These are phyloP conservation scores for Noccaea bulbosa DNA, from an alignment of 345 rosid species.

Conservation along the genomic window DNA sequence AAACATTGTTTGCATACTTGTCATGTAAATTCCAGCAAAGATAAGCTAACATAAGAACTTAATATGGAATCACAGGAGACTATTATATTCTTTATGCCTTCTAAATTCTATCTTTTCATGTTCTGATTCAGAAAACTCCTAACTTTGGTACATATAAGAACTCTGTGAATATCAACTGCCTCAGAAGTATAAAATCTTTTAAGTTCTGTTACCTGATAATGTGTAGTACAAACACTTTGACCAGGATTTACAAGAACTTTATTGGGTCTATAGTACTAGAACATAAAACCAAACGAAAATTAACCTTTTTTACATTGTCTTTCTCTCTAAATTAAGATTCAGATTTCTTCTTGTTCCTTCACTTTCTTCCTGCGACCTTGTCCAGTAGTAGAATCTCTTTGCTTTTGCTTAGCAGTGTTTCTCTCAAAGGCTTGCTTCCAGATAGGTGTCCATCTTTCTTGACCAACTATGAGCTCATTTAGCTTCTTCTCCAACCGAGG, in stretches of 20 bases:
- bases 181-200: background rate
- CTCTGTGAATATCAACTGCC: background rate
- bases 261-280: background rate
- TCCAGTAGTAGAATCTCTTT: background rate
- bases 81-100: background rate
- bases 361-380: background rate
- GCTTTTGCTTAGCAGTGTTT: background rate
- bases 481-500: constrained; percentile 16
- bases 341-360: background rate
- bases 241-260: background rate
- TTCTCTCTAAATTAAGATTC: background rate
- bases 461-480: background rate
- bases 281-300: constrained; percentile 16
- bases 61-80: background rate
- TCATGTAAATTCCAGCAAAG: background rate
- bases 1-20: too few species aligned
- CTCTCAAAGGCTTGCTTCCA: constrained; percentile 14
- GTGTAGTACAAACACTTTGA: background rate
- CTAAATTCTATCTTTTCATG: background rate
- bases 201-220: background rate
- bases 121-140: background rate
- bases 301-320: background rate
- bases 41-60: background rate
- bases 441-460: background rate
- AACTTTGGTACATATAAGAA: background rate